Evolutionary conservation across 176 grass and related monocot species (phyloP), one percentile per base, ranked within the genome.

Genomic region (Paspalum vaginatum): DNA sequence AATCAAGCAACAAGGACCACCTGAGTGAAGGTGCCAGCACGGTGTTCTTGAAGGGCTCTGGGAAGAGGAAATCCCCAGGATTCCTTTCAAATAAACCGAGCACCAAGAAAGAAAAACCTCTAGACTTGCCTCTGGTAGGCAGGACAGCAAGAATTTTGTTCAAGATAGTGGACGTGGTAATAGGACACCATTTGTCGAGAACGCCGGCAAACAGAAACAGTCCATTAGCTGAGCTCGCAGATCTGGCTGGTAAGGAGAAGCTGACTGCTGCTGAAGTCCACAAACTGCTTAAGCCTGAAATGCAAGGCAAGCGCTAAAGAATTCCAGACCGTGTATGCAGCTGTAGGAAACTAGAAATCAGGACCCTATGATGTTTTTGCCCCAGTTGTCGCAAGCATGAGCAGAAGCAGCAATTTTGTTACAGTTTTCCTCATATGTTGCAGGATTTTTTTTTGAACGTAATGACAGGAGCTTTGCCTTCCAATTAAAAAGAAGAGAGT

Each of bases 161-260:
- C 79, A 70, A 20, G 88, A 86, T 61, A 67, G 83, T 61, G 32
- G 32, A 32, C 32, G 1, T 32, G 66, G 80, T 10, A 17, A 5
- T 37, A 75, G 61, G 51, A 72, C 70, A 14, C 78, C 87, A 38
- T 92, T 91, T 83, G 75, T 89, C 49, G 89, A 85, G 75, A 67
- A 85, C 39, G 46, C 68, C 9, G 84, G 79, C 11, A 95, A 93
- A 81, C 81, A 85, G 61, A 89, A 89, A 78, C 88, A 74, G 20
- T 78, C 57, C 37, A 79, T 74, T 6, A n/a, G 32, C 69, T 42
- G 84, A 95, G 80, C 89, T 95, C 66, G 93, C 93, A 18, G 89
- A 91, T 81, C 82, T 99, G 67, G 96, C 90, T 68, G 70, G 79
- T 56, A 95, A 99, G 78, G 86, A 89, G 64, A 91, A 81, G 83